These are phyloP conservation scores for Fusarium longipes DNA, from an alignment of 2,329 filamentous ascomycete species.

Conservation along the genomic window DNA sequence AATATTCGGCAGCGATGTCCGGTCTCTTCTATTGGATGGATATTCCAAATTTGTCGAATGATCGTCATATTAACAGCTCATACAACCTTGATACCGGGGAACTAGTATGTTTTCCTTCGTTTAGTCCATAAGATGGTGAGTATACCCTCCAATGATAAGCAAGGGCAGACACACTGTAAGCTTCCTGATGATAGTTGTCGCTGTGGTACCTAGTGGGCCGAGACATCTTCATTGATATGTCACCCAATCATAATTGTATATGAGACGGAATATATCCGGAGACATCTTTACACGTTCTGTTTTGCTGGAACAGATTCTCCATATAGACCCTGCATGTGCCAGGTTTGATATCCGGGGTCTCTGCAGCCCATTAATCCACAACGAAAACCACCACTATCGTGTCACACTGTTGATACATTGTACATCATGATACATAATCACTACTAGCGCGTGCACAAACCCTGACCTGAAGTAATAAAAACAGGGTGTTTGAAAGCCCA, in stretches of 20 bases:
- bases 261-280: too few relatives aligned
- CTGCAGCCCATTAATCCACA: not conserved
- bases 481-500: not conserved
- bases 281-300: not conserved
- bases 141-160: not conserved
- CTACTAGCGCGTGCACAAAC: not conserved
- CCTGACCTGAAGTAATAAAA: not conserved
- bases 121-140: not conserved
- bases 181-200: not conserved
- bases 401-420: not conserved
- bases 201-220: not conserved
- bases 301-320: not conserved
- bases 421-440: too few relatives aligned
- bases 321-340: not conserved
- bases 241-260: not conserved
- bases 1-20: not conserved
- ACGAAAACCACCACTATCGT: not conserved
- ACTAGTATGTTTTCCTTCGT: too few relatives aligned
- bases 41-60: not conserved
- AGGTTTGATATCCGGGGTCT: too few relatives aligned
- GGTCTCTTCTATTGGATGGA: not conserved
- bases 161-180: not conserved
- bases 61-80: conserved; percentile 2
- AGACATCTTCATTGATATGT: not conserved
- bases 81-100: not conserved